Evolutionary conservation across 2,329 filamentous ascomycete species (phyloP).

Genomic region (Calycina marina): DNA sequence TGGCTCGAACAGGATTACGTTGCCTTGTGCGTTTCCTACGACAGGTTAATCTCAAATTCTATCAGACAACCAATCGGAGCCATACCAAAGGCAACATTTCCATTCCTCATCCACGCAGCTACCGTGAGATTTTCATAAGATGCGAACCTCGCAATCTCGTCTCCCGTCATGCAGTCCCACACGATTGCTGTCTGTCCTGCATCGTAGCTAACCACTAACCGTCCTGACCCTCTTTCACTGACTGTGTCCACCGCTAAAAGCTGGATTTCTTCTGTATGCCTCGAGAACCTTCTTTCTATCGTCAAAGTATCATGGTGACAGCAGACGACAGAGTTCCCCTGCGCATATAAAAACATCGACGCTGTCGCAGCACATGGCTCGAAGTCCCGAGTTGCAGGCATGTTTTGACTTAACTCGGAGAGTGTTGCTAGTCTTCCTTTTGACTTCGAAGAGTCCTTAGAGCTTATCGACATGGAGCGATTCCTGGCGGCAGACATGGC

Average conservation of each 20-base stretch:
- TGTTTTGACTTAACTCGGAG: slow-evolving; percentile 33
- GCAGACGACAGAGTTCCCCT: slow-evolving; percentile 70
- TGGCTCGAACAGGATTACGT: slow-evolving; percentile 88
- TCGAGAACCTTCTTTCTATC: slow-evolving; percentile 73
- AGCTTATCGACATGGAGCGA: slow-evolving; percentile 43
- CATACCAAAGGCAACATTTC: slow-evolving; percentile 91
- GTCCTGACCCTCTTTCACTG: slow-evolving; percentile 71
- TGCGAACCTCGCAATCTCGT: slow-evolving; percentile 81
- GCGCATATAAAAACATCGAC: slow-evolving; percentile 77
- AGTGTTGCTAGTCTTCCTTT: slow-evolving; percentile 28
- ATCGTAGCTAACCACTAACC: slow-evolving; percentile 88
- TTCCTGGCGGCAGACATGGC: slow-evolving; percentile 47
- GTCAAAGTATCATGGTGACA: slow-evolving; percentile 86
- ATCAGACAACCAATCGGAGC: slow-evolving; percentile 7
- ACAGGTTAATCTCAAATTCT: slow-evolving; percentile 7
- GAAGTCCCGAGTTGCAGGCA: slow-evolving; percentile 42
- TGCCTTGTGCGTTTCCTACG: slow-evolving; percentile 78
- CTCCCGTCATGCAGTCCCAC: slow-evolving; percentile 88
- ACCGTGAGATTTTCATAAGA: slow-evolving; percentile 78
- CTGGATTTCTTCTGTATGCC: slow-evolving; percentile 69
- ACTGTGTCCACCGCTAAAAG: slow-evolving; percentile 82
- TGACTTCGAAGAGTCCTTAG: slow-evolving; percentile 31
- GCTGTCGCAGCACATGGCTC: slow-evolving; percentile 84
- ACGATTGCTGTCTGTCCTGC: slow-evolving; percentile 82
- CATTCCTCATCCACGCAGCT: slow-evolving; percentile 92